Evolutionary conservation across 2,329 filamentous ascomycete genomes (phyloP), one percentile per base, ranked within the genome.

Genomic region (Coleophoma crateriformis): DNA sequence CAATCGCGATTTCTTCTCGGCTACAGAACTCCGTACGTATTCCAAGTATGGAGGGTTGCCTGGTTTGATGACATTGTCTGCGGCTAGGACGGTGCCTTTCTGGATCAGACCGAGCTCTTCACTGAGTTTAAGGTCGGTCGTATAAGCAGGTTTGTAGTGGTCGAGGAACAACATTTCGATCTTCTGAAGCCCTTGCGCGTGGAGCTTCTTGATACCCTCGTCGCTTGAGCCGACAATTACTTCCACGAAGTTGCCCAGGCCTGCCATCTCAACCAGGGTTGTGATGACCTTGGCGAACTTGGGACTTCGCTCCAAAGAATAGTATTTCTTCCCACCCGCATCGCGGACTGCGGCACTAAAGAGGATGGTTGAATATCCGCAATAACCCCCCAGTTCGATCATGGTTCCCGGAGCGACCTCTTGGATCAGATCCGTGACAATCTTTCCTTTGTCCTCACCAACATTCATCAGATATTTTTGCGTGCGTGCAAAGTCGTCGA

Each of bases 391-490:
- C 0, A 94, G 75, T 64, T 95, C 88, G 43, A 92, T 79, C 81
- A 90, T 88, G 3, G 74, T 74, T 48, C 79, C 66, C 1, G 87
- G 87, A 63, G 85, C 87, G 44, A 76, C 70, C 54, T 86, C 72
- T 17, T 72, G 71, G 51, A 94, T 90, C 37, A 91, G 66, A 32
- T 86, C 75, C 8, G 77, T 77, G 2, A 92, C 80, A 47, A 90
- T 84, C 54, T 74, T 76, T 43, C 86, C 87, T 68, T 94, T 94
- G 61, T 82, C 75, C 57, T 83, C 76, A 38, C 88, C 88, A 2
- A 94, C 81, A 56, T 90, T 92, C 84, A 92, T 92, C 46, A 92
- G 76, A 54, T 85, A 87, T 63, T 84, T 87, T 53, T 79, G 75
- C 3, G 77, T 82, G 40, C 78, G 69, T 12, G 72, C 80, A 65